These are phyloP conservation scores for Pyracantha coccinea DNA, from an alignment of 331 rosid species.

Conservation along the genomic window DNA sequence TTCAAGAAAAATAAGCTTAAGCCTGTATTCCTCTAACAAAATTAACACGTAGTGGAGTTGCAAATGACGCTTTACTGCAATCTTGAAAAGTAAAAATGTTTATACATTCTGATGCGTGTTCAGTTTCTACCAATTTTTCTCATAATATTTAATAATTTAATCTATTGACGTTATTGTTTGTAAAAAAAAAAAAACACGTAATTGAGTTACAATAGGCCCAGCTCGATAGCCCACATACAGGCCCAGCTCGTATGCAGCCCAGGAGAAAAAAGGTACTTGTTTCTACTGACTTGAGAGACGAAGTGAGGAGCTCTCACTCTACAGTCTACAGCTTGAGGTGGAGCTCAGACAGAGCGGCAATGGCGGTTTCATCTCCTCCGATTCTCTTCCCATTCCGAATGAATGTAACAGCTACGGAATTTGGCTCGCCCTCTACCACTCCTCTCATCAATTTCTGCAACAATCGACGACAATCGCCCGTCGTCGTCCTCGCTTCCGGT, in stretches of 20 bases:
- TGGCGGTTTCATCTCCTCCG: conserved; percentile 32
- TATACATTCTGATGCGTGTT: too few species aligned
- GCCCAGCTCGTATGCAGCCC: background rate
- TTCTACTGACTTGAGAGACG: background rate
- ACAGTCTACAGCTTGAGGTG: background rate
- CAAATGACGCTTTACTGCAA: too few species aligned
- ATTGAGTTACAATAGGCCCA: too few species aligned
- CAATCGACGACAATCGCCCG: conserved; percentile 18
- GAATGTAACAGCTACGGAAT: conserved; percentile 18
- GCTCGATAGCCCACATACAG: background rate
- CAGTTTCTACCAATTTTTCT: too few species aligned
- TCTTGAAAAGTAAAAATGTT: too few species aligned
- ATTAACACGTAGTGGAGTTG: too few species aligned
- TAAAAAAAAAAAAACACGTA: too few species aligned
- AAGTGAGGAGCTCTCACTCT: background rate
- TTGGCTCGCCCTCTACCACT: conserved; percentile 17
- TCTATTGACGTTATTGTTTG: too few species aligned
- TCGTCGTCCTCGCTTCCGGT: conserved; percentile 39
- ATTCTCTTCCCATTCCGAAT: conserved; percentile 31
- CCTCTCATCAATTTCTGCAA: conserved; percentile 21
- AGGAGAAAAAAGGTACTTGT: background rate
- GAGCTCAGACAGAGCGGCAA: conserved; percentile 14
- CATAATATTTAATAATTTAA: too few species aligned
- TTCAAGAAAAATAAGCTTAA: too few species aligned
- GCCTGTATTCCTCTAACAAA: too few species aligned